Evolutionary conservation across 805 yeast species (phyloP), one percentile per base, ranked within the genome.

Genomic region (Starmerella stigmatis): DNA sequence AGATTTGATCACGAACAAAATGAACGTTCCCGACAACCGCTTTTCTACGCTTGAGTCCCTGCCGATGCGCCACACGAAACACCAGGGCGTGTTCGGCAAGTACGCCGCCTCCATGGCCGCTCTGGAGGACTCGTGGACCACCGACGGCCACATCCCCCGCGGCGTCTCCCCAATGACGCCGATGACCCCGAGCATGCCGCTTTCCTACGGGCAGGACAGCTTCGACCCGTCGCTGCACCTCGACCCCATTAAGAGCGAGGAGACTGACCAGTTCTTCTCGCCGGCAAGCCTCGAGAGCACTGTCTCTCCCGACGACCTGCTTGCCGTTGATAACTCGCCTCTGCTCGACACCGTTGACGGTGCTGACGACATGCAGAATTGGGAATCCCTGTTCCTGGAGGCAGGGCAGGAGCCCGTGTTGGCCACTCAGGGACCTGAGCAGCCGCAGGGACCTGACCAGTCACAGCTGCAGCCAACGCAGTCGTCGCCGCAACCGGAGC

Each of bases 71-170:
- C 47, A 44, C 50, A 43, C 60, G 36, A 53, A 51, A 44, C 52
- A 54, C 56, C 62, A 59, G 45, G 50, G 57, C 21, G 61, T 56
- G 35, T 60, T 60, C 48, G 62, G 59, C 48, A 58, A 59, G 52
- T 60, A 50, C 47, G 61, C 64, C 32, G 59, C 62, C 41, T 41
- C 60, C 30, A 57, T 56, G 47, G 61, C n/a, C n/a, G n/a, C n/a
- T n/a, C n/a, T n/a, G n/a, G n/a, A n/a, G n/a, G n/a, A n/a, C n/a
- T n/a, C n/a, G n/a, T n/a, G n/a, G n/a, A n/a, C n/a, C n/a, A n/a
- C n/a, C n/a, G n/a, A n/a, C n/a, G n/a, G n/a, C n/a, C n/a, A n/a
- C n/a, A n/a, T n/a, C 22, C 20, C 9, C 25, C 16, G n/a, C 9
- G 41, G 41, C 13, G n/a, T 19, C 5, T 26, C 42, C 19, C 40